Conservation (phyloP, 495 filamentous ascomycete species). For the Penicillium malachiteum region DNA sequence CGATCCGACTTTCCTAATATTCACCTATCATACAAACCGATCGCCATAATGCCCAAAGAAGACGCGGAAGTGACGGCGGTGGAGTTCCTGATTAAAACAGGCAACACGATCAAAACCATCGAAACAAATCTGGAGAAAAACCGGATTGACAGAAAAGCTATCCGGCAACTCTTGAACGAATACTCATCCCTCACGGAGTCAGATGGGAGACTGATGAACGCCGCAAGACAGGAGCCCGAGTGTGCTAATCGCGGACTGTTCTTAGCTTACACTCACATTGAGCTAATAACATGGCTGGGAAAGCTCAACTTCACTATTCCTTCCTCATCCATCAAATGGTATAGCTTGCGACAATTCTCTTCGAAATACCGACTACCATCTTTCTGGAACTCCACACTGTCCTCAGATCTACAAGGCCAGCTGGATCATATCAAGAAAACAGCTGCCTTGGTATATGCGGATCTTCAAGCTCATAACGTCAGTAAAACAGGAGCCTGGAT, state of each 20-base stretch:
- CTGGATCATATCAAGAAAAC: conserved; percentile 6
- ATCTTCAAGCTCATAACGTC: conserved; percentile 15
- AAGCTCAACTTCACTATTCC: conserved; percentile 13
- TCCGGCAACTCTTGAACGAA: conserved; percentile 7
- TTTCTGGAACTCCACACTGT: background rate
- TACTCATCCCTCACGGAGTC: conserved; percentile 14
- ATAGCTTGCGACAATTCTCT: conserved; percentile 6
- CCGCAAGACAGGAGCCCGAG: conserved; percentile 10
- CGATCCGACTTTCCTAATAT: background rate
- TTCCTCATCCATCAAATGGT: conserved; percentile 17
- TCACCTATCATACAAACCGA: too few relatives aligned
- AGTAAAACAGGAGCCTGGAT: background rate
- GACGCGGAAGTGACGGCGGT: background rate
- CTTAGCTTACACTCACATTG: conserved; percentile 18
- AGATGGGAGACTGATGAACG: conserved; percentile 13
- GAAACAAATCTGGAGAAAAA: conserved; percentile 14
- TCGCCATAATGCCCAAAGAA: too few relatives aligned
- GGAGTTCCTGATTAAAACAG: background rate
- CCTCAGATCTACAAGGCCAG: conserved; percentile 5
- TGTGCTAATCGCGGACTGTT: conserved; percentile 14
- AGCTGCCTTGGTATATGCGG: conserved; percentile 14
- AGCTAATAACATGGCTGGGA: conserved; percentile 12
- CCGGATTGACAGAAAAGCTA: conserved; percentile 8
- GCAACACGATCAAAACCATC: conserved; percentile 1
- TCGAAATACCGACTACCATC: background rate